Percentiles rank a stretch among this genome's conserved stretches.
Evolutionary conservation across 306 rosid genomes (phyloP).

Genomic region (Gillenia trifoliata): DNA sequence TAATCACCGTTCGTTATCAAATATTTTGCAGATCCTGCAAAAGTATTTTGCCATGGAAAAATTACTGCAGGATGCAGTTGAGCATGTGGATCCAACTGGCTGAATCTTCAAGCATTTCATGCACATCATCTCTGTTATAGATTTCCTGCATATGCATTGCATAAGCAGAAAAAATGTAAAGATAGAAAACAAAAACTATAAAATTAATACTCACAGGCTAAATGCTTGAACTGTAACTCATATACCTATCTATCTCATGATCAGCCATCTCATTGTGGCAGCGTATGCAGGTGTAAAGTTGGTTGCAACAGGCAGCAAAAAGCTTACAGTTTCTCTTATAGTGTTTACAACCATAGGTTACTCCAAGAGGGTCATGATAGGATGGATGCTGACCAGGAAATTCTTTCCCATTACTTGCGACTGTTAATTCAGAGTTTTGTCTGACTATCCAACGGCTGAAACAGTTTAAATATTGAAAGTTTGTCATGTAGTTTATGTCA

Average conservation of each 20-base stretch:
- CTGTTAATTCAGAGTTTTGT: constrained; percentile 42
- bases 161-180: constrained; percentile 20
- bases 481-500: not conserved
- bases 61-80: constrained; percentile 56
- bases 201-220: not conserved
- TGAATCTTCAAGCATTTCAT: constrained; percentile 87
- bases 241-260: constrained; percentile 71
- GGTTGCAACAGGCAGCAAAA: constrained; percentile 80
- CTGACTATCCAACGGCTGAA: constrained; percentile 84
- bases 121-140: constrained; percentile 89
- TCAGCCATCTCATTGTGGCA: constrained; percentile 81
- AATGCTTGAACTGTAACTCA: not conserved
- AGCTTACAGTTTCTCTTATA: constrained; percentile 92
- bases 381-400: constrained; percentile 71
- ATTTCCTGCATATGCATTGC: constrained; percentile 63
- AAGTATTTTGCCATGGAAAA: constrained; percentile 83
- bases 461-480: constrained; percentile 14
- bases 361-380: constrained; percentile 55
- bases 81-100: constrained; percentile 63
- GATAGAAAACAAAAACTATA: constrained; percentile 5
- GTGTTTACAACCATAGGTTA: constrained; percentile 77
- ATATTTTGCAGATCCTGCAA: constrained; percentile 85
- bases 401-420: constrained; percentile 44
- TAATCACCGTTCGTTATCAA: constrained; percentile 73
- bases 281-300: constrained; percentile 69